Evolutionary conservation across 352 stramenopile species (phyloP).

Genomic region (Phytophthora kernoviae): DNA sequence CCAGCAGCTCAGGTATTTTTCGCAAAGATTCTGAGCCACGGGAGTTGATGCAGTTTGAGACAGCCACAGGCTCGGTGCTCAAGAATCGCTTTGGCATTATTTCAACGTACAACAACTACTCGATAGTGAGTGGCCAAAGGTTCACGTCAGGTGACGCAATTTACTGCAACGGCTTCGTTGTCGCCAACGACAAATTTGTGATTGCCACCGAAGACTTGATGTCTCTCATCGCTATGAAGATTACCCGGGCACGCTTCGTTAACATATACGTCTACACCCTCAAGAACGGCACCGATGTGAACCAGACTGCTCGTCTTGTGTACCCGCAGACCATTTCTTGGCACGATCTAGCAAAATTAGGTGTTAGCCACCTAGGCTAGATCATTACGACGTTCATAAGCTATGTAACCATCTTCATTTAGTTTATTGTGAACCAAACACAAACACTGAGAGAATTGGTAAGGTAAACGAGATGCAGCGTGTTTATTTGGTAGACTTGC

Average conservation of each 20-base stretch:
- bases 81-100: slow-evolving; percentile 42
- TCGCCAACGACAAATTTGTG: slow-evolving; percentile 58
- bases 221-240: slow-evolving; percentile 50
- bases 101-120: slow-evolving; percentile 51
- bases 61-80: slow-evolving; percentile 33
- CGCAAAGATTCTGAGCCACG: slow-evolving; percentile 13
- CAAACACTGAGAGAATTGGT: too few relatives aligned
- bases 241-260: slow-evolving; percentile 35
- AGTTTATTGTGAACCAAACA: neutral
- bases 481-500: neutral
- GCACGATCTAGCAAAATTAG: slow-evolving; percentile 39
- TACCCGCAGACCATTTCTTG: slow-evolving; percentile 49
- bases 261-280: slow-evolving; percentile 60
- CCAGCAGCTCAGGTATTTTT: slow-evolving; percentile 13
- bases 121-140: slow-evolving; percentile 26
- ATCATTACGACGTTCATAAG: slow-evolving; percentile 16
- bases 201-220: slow-evolving; percentile 47
- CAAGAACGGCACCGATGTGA: slow-evolving; percentile 31
- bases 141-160: slow-evolving; percentile 47
- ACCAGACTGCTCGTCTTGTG: slow-evolving; percentile 47
- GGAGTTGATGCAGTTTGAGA: slow-evolving; percentile 40
- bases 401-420: neutral
- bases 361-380: slow-evolving; percentile 28
- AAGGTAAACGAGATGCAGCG: too few relatives aligned
- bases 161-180: slow-evolving; percentile 64